phyloP scores from a whole-genome alignment of 2,329 filamentous ascomycete species.

The Verticillium zaregamsianum region DNA sequence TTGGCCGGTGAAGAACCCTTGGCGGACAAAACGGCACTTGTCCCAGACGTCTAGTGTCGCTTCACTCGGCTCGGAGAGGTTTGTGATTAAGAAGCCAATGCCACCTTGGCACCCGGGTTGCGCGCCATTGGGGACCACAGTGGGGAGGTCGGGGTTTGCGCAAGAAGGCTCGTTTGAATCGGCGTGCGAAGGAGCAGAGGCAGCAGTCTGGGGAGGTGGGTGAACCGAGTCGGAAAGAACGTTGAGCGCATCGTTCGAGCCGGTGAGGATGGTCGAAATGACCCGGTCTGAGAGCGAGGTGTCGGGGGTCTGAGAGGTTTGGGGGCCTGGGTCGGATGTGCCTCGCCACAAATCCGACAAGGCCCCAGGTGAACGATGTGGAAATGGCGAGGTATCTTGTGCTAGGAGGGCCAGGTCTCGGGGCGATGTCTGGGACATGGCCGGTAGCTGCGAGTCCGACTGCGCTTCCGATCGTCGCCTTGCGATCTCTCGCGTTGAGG shows the following conservation, averaged over 20 bases:
- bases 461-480: too few species aligned
- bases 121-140: neutral
- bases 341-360: too few species aligned
- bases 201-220: slow-evolving; percentile 5
- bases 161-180: too few species aligned
- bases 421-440: too few species aligned
- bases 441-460: too few species aligned
- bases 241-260: slow-evolving; percentile 5
- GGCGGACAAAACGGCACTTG: slow-evolving; percentile 18
- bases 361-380: too few species aligned
- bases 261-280: slow-evolving; percentile 4
- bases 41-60: slow-evolving; percentile 17
- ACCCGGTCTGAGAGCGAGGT: slow-evolving; percentile 1
- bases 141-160: neutral
- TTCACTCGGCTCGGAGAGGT: slow-evolving; percentile 15
- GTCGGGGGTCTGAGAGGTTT: neutral
- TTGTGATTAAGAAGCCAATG: slow-evolving; percentile 2
- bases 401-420: too few species aligned
- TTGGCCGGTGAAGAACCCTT: slow-evolving; percentile 20
- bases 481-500: too few species aligned
- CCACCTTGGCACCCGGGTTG: neutral
- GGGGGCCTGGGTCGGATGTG: too few species aligned
- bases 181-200: neutral
- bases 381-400: too few species aligned
- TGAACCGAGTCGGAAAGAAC: slow-evolving; percentile 4